phyloP scores from a whole-genome alignment of 352 stramenopile species.

The Pythium phragmitis region DNA sequence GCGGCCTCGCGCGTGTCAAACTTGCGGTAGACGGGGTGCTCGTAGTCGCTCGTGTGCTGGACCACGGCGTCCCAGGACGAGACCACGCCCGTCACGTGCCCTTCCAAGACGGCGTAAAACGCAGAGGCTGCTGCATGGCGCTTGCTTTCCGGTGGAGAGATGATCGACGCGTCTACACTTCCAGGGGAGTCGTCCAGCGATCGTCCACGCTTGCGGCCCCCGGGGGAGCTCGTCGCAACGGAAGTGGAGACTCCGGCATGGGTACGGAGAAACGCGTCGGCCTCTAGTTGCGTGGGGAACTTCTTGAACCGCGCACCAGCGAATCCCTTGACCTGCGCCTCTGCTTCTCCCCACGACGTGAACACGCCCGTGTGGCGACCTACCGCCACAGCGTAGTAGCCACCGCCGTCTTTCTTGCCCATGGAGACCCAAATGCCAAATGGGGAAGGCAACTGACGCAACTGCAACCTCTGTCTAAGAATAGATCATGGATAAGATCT shows the following conservation, averaged over 20 bases:
- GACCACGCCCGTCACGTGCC: conserved; percentile 37
- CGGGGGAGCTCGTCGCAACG: background rate
- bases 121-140: conserved; percentile 14
- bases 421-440: conserved; percentile 17
- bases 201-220: conserved; percentile 10
- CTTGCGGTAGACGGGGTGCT: conserved; percentile 31
- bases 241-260: background rate
- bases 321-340: conserved; percentile 64
- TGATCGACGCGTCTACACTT: background rate
- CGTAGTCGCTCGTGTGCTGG: conserved; percentile 29
- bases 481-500: background rate
- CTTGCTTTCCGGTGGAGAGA: conserved; percentile 11
- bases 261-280: conserved; percentile 43
- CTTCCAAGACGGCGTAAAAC: conserved; percentile 29
- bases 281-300: conserved; percentile 49
- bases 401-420: conserved; percentile 24
- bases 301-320: conserved; percentile 58
- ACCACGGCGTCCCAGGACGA: conserved; percentile 36
- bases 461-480: too few species aligned
- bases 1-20: conserved; percentile 32
- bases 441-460: too few species aligned
- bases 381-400: conserved; percentile 62
- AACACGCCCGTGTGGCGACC: conserved; percentile 59
- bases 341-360: conserved; percentile 40
- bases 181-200: background rate